Base-by-base conservation (phyloP, 257 asterid genomes). In the Parsonsia alboflavescens region DNA sequence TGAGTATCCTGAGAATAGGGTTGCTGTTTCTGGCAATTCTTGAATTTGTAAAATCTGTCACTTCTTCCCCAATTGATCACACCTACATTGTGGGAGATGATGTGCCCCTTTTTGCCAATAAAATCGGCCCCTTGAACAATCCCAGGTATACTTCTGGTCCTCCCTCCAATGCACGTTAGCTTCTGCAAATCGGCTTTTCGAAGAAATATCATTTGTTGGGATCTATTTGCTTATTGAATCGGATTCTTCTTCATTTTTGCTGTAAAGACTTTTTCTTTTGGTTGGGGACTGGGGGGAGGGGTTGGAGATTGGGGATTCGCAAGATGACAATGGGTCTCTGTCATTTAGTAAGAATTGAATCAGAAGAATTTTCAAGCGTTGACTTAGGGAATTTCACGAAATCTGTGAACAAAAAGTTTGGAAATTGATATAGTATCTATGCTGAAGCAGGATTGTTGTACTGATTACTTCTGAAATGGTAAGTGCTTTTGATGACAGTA, bases 121-220 rank as follows among this genome's bases (percentile, higher is more conserved):
- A 90, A 78, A 82, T 90, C 52, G 98, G 97, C 39, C 93, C 98
- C 74, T 85, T 91, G 68, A 85, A 84, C 71, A 91, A 90, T 82
- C 98, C 98, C 72, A 94, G 98, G 98, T 91, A 81, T 28, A 21
- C 42, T 46, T 66, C 65, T 36, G 17, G 3, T 26, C 2, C 16
- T 10, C 15, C 39, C 59, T 44, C 33, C 42, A 39, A 67, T 56
- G 0, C 19, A 33, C 6, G 9, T 36, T 36, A 15, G 48, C 48
- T 39, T 7, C 73, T 22, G 30, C 5, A 50, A 30, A 11, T 45
- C 36, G 13, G 21, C 52, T 46, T 33, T 44, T 19, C 5, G 33
- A 10, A 16, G 22, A 9, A 44, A 45, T 17, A 4, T 49, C 12
- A 17, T 7, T 26, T 72, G 8, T 42, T 21, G 39, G 30, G 28